These are phyloP conservation scores for Rhodomyrtus tomentosa DNA, from an alignment of 345 rosid genomes.

Conservation along the genomic window DNA sequence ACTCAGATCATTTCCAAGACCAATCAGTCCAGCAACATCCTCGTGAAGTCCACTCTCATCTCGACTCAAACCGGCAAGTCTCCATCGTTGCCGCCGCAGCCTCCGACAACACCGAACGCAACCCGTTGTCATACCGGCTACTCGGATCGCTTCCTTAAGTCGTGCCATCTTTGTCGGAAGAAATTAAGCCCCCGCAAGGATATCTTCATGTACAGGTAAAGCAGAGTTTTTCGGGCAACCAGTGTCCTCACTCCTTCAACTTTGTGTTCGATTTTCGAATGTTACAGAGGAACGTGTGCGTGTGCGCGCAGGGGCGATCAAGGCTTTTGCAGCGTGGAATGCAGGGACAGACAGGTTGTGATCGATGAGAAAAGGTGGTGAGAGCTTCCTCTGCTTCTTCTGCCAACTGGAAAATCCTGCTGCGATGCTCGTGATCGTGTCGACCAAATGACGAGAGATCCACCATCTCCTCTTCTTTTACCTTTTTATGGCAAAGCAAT, in stretches of 20 bases:
- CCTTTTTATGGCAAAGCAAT: fast-evolving
- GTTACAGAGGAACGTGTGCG: neutral
- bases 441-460: neutral
- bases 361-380: slow-evolving; percentile 47
- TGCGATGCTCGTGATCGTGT: neutral
- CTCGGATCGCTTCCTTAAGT: slow-evolving; percentile 30
- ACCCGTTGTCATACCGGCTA: neutral
- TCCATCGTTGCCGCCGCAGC: neutral
- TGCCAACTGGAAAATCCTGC: slow-evolving; percentile 10
- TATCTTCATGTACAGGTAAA: slow-evolving; percentile 78
- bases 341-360: slow-evolving; percentile 57
- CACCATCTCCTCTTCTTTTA: neutral
- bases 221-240: neutral
- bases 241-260: neutral
- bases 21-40: neutral
- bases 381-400: slow-evolving; percentile 25
- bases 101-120: neutral
- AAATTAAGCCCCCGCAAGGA: slow-evolving; percentile 44
- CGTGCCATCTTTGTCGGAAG: slow-evolving; percentile 50
- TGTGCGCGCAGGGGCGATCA: slow-evolving; percentile 47
- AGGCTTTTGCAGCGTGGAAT: slow-evolving; percentile 70
- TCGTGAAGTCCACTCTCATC: neutral
- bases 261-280: neutral
- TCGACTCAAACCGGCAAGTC: neutral
- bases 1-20: neutral